Conservation (phyloP, 2,329 filamentous ascomycete genomes). For the Claviceps pusilla region DNA sequence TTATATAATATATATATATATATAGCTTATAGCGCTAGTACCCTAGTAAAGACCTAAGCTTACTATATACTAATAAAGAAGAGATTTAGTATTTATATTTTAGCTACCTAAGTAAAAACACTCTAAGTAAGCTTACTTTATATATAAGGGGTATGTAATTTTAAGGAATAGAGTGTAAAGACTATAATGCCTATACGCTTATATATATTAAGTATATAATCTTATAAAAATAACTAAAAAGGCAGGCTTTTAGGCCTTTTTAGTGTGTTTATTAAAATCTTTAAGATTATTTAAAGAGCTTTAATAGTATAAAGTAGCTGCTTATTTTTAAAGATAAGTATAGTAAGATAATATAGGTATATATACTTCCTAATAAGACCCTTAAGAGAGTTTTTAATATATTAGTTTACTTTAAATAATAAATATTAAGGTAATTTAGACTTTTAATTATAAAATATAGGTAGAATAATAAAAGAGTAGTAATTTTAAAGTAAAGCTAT, state of each 20-base stretch:
- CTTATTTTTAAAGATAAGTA: not conserved
- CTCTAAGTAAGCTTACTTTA: too few species aligned
- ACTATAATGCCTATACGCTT: not conserved
- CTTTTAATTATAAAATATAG: not conserved
- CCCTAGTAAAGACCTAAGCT: too few species aligned
- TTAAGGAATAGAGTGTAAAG: too few species aligned
- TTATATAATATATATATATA: too few species aligned
- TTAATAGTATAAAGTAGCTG: not conserved
- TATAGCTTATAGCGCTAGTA: too few species aligned
- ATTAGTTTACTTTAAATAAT: not conserved
- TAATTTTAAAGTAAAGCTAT: not conserved
- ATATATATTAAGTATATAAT: not conserved
- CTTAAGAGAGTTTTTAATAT: not conserved
- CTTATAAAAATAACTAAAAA: not conserved
- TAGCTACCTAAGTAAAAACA: too few species aligned
- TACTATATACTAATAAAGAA: too few species aligned
- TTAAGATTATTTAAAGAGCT: not conserved
- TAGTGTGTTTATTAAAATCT: not conserved
- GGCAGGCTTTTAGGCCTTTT: not conserved
- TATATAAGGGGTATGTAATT: too few species aligned
- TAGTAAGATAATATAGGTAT: not conserved
- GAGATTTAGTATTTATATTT: too few species aligned
- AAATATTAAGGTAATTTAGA: not conserved
- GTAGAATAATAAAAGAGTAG: not conserved
- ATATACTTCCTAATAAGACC: not conserved